Evolutionary conservation across 225 moss, liverwort and hornwort genomes (phyloP), one percentile per base, ranked within the genome.

Genomic region (Pseudisothecium myosuroides): DNA sequence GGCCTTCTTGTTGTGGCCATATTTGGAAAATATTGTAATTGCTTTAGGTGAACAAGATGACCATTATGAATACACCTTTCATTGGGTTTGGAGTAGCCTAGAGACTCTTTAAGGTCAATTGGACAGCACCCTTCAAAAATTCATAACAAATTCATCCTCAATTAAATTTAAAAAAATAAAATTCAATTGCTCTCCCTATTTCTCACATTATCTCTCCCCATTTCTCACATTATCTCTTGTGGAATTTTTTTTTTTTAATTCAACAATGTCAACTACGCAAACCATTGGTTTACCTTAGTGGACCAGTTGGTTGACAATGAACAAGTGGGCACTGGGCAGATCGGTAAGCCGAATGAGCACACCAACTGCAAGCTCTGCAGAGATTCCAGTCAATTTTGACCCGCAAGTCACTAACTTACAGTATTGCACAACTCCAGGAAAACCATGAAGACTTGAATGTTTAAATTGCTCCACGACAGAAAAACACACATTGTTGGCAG

Each of bases 1-100:
- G 12, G 7, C 7, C 12, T n/a, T 68, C 4, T 5, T 17, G 6
- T 5, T 63, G 4, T 12, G 1, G 12, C 68, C 12, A 6, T 68
- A 4, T 37, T 67, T 6, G 4, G 4, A 11, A 21, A 67, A 22
- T n/a, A n/a, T 23, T n/a, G 4, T 21, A 0, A 68, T 0, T 21
- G 1, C 5, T 4, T 0, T 1, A 37, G 4, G 37, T 37, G 37
- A 37, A 1, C 22, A 5, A 67, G 12, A 67, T 67, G n/a, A 37
- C 21, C 4, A 67, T 21, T n/a, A 22, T 12, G 4, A 2, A n/a
- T 21, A 12, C 4, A 21, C 4, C 12, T 37, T 67, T 20, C 7
- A 7, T 37, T 12, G n/a, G 12, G 6, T 37, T 64, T 2, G 4
- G 12, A 1, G 3, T 37, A 67, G 12, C n/a, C 12, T 12, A 6